Conservation (phyloP, 176 grass and related monocot species). For the Cymbopogon citratus region DNA sequence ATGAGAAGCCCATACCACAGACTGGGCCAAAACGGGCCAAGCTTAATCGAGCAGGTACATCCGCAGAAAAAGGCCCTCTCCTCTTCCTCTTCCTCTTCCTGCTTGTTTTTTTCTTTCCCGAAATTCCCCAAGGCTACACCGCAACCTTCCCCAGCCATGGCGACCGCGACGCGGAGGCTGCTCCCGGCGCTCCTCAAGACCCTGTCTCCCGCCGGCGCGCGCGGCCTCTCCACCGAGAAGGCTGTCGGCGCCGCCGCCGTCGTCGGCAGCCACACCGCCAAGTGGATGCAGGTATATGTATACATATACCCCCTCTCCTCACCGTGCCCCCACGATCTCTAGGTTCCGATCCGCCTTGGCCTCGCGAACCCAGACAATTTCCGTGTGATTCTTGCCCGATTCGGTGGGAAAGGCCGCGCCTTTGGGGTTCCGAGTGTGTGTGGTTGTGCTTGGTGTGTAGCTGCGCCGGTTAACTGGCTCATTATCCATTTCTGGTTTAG, state of each 20-base stretch:
- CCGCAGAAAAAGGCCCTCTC: background rate
- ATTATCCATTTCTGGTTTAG: background rate
- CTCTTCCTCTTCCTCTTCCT: background rate
- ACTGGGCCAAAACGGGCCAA: background rate
- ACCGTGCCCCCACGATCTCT: background rate
- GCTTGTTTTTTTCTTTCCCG: background rate
- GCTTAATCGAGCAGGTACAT: background rate
- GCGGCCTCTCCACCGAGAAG: slow-evolving; percentile 49
- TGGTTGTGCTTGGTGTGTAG: background rate
- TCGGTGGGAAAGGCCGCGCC: background rate
- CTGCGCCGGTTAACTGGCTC: background rate
- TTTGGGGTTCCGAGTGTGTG: background rate
- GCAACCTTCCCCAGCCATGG: slow-evolving; percentile 17
- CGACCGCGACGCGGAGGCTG: slow-evolving; percentile 49
- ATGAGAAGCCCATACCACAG: background rate
- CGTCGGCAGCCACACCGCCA: slow-evolving; percentile 74
- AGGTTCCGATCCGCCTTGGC: slow-evolving; percentile 20
- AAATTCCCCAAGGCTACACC: background rate
- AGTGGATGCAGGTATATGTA: slow-evolving; percentile 88
- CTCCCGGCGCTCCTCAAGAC: slow-evolving; percentile 52
- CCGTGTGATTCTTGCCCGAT: background rate
- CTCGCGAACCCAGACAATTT: background rate
- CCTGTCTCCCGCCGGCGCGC: slow-evolving; percentile 28
- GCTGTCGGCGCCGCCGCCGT: slow-evolving; percentile 41
- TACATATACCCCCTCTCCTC: background rate